These are phyloP conservation scores for Claviceps arundinis DNA, from an alignment of 2,329 filamentous ascomycete species.

Conservation along the genomic window DNA sequence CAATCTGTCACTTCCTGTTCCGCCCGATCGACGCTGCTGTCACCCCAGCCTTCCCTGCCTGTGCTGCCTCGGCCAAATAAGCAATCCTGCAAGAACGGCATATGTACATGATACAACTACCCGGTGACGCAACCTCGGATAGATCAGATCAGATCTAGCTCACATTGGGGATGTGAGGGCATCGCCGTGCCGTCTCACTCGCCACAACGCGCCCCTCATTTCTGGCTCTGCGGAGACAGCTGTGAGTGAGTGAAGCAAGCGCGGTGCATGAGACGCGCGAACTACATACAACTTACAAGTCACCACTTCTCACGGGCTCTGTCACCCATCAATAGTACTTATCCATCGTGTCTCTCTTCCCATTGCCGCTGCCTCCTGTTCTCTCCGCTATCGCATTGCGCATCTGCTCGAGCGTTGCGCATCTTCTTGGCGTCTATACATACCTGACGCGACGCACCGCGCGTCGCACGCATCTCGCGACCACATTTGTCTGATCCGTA, in stretches of 20 bases:
- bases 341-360: not conserved
- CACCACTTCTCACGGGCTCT: too few species aligned
- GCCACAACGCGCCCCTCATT: not conserved
- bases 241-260: not conserved
- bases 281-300: too few species aligned
- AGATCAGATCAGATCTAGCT: conserved; percentile 2
- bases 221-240: not conserved
- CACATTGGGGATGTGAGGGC: conserved; percentile 1
- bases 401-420: not conserved
- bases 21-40: not conserved
- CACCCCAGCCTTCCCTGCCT: not conserved
- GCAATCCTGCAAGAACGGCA: not conserved
- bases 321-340: not conserved
- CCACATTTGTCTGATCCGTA: not conserved
- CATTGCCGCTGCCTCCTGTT: not conserved
- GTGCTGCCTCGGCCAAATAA: not conserved
- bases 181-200: conserved; percentile 3
- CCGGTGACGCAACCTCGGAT: not conserved
- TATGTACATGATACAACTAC: not conserved
- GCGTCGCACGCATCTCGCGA: not conserved
- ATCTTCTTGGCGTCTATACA: too few species aligned
- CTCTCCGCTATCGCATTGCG: not conserved
- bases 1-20: not conserved
- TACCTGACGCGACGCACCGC: too few species aligned
- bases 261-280: conserved; percentile 1